phyloP scores from a whole-genome alignment of 1,284 basidiomycete genomes.

The Amylostereum chailletii region DNA sequence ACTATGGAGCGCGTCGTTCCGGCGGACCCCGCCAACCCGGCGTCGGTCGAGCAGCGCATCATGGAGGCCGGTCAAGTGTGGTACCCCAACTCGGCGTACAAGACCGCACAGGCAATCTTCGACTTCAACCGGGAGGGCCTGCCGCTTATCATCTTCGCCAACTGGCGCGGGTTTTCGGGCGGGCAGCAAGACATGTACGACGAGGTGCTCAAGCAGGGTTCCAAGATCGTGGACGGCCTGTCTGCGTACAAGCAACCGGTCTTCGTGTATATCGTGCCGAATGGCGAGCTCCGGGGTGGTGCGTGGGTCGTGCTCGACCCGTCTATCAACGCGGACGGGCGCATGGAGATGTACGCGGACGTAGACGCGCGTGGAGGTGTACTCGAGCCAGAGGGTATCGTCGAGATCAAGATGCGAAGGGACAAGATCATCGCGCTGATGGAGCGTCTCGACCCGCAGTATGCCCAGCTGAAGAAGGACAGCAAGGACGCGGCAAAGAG shows the following conservation, averaged over 20 bases:
- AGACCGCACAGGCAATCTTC: slow-evolving; percentile 98
- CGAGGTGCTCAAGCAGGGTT: slow-evolving; percentile 89
- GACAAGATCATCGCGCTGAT: slow-evolving; percentile 88
- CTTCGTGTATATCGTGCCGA: slow-evolving; percentile 97
- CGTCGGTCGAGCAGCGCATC: slow-evolving; percentile 95
- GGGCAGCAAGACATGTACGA: slow-evolving; percentile 99
- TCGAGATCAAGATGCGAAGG: slow-evolving; percentile 89
- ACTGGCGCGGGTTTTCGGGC: slow-evolving; percentile 99
- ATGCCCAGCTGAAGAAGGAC: slow-evolving; percentile 74
- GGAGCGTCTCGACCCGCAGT: slow-evolving; percentile 87
- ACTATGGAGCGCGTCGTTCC: slow-evolving; percentile 96
- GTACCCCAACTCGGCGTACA: slow-evolving; percentile 99
- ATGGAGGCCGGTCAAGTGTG: slow-evolving; percentile 99
- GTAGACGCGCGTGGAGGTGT: slow-evolving; percentile 95
- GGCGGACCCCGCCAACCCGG: slow-evolving; percentile 97
- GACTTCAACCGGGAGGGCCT: slow-evolving; percentile 97
- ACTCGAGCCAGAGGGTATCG: slow-evolving; percentile 94
- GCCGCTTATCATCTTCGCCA: slow-evolving; percentile 97
- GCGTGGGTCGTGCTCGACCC: slow-evolving; percentile 99
- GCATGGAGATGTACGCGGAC: slow-evolving; percentile 99
- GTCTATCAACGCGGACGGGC: slow-evolving; percentile 85
- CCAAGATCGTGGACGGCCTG: slow-evolving; percentile 97
- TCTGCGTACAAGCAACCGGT: slow-evolving; percentile 98
- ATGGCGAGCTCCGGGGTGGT: slow-evolving; percentile 97
- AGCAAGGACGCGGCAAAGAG: slow-evolving; percentile 70